Base-by-base conservation (phyloP, 1,284 basidiomycete genomes). In the Rhodotorula sp. region DNA sequence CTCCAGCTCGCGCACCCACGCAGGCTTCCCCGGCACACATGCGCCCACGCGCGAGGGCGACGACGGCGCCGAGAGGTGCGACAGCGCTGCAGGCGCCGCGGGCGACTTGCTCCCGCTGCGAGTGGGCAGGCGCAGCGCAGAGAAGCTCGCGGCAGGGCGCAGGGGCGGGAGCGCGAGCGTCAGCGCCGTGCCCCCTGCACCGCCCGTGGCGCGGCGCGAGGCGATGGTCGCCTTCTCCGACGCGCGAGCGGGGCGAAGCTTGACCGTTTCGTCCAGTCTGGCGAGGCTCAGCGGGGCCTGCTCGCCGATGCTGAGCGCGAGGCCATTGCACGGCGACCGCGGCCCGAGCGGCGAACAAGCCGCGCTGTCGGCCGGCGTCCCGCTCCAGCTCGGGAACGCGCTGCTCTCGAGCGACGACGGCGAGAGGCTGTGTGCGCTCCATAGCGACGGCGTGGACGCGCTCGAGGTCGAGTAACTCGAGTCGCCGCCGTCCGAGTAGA, bases 401-500 rank as follows among this genome's bases (percentile, higher is more conserved):
- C 53, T 54, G 53, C 32, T 17, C 19, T 21, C 22, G 32, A 54
- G 53, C 32, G 29, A 13, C 32, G 29, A 13, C 32, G 53, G 53
- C 53, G 53, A 54, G 53, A n/a, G n/a, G n/a, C n/a, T 54, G 21
- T 19, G 44, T 17, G 53, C 53, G 25, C 32, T 32, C 51, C 53
- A 63, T 29, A 63, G 53, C 51, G 62, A 63, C 21, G 62, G 62
- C 29, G 62, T 63, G 53, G 62, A 55, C 37, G 53, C 39, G 44
- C 44, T 29, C 34, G 54, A 51, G 17, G 46, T n/a, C 22, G 66
- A 67, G 36, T 29, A 67, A 39, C 15, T 25, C 46, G 54, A 58
- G 21, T 70, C 64, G 58, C 59, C 41, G 36, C 60, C 39, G 25
- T 60, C 62, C 29, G 36, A 37, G 64, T 66, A 70, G 32, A 70